Base-by-base conservation (phyloP, 495 filamentous ascomycete genomes). In the Bryoglossum gracile region DNA sequence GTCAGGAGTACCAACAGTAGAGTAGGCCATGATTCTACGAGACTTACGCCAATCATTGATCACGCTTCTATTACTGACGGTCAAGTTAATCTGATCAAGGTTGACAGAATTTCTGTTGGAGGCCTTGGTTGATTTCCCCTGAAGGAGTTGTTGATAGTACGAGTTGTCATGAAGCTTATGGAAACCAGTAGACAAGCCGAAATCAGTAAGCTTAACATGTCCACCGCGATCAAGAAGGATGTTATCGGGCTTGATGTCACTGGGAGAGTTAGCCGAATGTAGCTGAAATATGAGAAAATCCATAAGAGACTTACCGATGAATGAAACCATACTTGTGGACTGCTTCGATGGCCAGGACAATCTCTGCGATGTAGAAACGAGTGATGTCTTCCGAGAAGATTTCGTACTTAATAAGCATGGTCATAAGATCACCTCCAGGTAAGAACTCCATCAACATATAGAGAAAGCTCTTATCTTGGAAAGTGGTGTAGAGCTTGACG, bases 391-490 rank as follows among this genome's bases (percentile, higher is more conserved):
- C 89, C 0, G 89, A 94, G 68, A 99, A 99, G 59, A 99, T 95
- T 65, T 99, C 92, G 62, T 99, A 97, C 72, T 96, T 97, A 70
- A 99, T 99, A 57, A 99, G 76, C 92, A 99, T 99, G 25, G 92
- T 99, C 92, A 99, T 99, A 61, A 99, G 67, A 73, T 99, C 92
- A 60, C 92, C 92, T 62, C 92, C 92, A 11, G 92, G 92, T 58
- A 97, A 77, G 68, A 96, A 99, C 68, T 99, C 92, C 92, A 99
- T 97, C 48, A 99, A 78, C 78, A 99, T 86, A 69, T 99, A 97
- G 11, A 99, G 75, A 68, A 95, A 97, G 49, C 89, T 89, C 40
- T 75, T 71, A 65, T 99, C 92, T 65, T 99, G 92, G 71, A 97
- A 99, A 5, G 92, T 95, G 14, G 91, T 95, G 65, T 87, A 91